Evolutionary conservation across 495 filamentous ascomycete species (phyloP), one percentile per base, ranked within the genome.

Genomic region (Aspergillus panamensis): DNA sequence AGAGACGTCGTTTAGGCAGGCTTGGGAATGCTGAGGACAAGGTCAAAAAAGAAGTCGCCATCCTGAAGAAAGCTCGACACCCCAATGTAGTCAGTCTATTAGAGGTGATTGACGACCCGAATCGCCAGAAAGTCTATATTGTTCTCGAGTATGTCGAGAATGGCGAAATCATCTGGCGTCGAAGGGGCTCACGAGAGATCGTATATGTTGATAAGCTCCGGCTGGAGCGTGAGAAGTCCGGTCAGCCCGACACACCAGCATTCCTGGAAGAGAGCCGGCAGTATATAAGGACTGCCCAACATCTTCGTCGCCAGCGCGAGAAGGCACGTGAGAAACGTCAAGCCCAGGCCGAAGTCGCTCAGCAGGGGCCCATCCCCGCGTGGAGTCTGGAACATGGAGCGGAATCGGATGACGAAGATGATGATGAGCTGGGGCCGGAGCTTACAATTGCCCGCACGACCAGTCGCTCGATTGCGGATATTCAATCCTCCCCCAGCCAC

Each of bases 51-150:
- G 94, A 98, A 75, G 93, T 99, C 59, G 94, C 94, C 60, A 97
- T 99, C 54, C 75, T 99, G 58, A 99, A 99, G 72, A 97, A 97
- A 77, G 94, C 93, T 44, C 86, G 92, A 13, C 94, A 99, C 73
- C 87, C 90, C 14, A 96, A 97, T 61, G 89, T 99, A 40, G 95
- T 97, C 58, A 91, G 88, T 65, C 77, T 99, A 49, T 81, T 97
- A 25, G 94, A 99, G 71, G 92, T 99, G 64, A 97, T 99, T 64
- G 94, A 99, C 65, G 94, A 99, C 69, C 91, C 92, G 1, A 88
- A 90, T 62, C 81, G 87, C 55, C 93, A 94, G 76, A 99, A 99
- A 73, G 95, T 99, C 55, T 97, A 99, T 73, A 90, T 99, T 71
- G 90, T 97, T 19, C 77, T 99, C 40, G 94, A 99, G 69, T 92